Evolutionary conservation across 1,284 basidiomycete genomes (phyloP), one percentile per base, ranked within the genome.

Genomic region (Irpex sp.): DNA sequence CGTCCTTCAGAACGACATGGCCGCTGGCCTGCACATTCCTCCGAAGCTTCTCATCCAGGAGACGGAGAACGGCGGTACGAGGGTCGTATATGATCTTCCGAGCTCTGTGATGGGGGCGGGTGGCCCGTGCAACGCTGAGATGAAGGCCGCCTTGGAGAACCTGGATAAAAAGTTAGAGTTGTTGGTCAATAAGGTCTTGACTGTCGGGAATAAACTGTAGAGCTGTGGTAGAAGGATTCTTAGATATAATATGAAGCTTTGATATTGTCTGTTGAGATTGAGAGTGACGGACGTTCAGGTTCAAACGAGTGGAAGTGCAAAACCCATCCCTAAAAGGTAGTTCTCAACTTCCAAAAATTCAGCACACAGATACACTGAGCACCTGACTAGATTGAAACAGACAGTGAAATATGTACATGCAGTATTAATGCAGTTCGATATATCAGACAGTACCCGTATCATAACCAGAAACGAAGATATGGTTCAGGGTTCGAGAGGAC

Each of bases 131-230:
- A 70, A 75, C 26, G 62, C 67, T 11, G 73, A 77, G 57, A 62
- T 85, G 56, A 74, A 68, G 65, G 66, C 66, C 36, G 76, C 76
- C 6, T 73, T 79, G 0, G 69, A 76, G 57, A 69, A 35, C 0
- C 66, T 86, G 62, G 82, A 84, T 65, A 70, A 58, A 39, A 84
- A 81, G 71, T 65, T 85, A 46, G 82, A 83, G 63, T 65, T 62
- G 47, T 65, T 86, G 67, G 73, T 82, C 21, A 65, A 62, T 26
- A 76, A 66, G 37, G 62, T 67, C 33, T 39, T 65, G 8, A 37
- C 5, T 49, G 33, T 33, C 33, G 53, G 9, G 31, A 55, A 55
- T 35, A 33, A 55, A 26, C 31, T 33, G 53, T 35, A 55, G 53
- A 55, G 13, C n/a, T 4, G 5, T 11, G n/a, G 4, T 13, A 4